Base-by-base conservation (phyloP, 1,284 basidiomycete genomes). In the Coniferiporia sulphurascens region DNA sequence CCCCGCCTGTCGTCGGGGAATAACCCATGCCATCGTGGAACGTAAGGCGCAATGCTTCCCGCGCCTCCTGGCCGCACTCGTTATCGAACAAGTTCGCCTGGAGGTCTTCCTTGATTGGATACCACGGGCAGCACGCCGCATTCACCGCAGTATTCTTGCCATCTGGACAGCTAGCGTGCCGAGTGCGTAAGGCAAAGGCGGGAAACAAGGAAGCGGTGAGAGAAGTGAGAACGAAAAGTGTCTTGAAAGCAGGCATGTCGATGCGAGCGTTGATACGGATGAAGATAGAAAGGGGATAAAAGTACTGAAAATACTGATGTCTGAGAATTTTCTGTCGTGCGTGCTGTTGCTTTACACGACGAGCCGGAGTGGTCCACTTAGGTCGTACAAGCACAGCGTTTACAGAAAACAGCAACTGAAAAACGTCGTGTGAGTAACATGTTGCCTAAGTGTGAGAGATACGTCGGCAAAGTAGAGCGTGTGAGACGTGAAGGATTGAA, bases 1-100 rank as follows among this genome's bases (percentile, higher is more conserved):
- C 69, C 52, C 70, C 69, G 8, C 68, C 67, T 35, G 59, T 51
- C 17, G 56, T 21, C 15, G 59, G 60, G 1, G 72, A 73, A 63
- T 72, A 74, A 7, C 72, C 73, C 56, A 75, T 74, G 19, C 74
- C 74, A 60, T 76, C 73, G 66, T 75, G 73, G 70, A 75, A 74
- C n/a, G 71, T 73, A 17, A 61, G 27, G 21, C 48, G 46, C 48
- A 61, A 38, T 1, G 59, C 51, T 46, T 61, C 59, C 13, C 56
- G 59, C 19, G 62, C 65, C 48, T 58, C 51, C 35, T 59, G 48
- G 35, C 59, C 59, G 32, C 59, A 61, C 15, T 51, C 52, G 3
- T 58, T 61, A 21, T 60, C 62, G 35, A 55, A 61, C 22, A 60
- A 53, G 32, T 46, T 53, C 43, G 56, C 36, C 62, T 78, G 76